Percentiles rank a stretch among this genome's conserved stretches.
Conservation (phyloP, 495 filamentous ascomycete genomes). For the Podospora australis region DNA sequence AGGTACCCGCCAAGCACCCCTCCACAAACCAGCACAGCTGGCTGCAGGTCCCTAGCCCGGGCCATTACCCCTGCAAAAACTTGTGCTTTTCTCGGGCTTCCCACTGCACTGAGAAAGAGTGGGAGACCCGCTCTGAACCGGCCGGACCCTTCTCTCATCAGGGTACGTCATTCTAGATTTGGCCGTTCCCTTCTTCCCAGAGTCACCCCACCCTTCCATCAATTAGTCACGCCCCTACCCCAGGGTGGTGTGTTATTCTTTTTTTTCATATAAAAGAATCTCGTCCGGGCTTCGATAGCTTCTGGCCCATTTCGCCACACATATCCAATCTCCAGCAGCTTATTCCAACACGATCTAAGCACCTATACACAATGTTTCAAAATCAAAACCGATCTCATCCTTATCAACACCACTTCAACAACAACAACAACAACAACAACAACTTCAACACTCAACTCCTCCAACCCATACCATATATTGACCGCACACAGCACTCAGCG, state of each 20-base stretch:
- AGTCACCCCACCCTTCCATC: constrained; percentile 8
- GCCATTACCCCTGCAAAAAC: neutral
- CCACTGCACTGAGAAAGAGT: neutral
- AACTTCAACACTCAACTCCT: neutral
- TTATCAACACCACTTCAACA: neutral
- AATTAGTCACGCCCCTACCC: constrained; percentile 5
- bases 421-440: constrained; percentile 4
- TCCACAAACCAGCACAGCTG: neutral
- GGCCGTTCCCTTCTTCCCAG: neutral
- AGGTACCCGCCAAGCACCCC: constrained; percentile 1
- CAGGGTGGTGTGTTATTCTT: neutral
- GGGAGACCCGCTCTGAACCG: neutral
- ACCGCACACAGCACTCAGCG: neutral
- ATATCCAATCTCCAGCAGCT: neutral
- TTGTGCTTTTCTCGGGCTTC: constrained; percentile 1
- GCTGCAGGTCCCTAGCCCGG: constrained; percentile 1
- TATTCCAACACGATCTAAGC: neutral
- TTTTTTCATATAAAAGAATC: constrained; percentile 9
- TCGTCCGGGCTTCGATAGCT: neutral
- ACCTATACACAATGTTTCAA: constrained; percentile 7
- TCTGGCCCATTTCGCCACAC: constrained; percentile 5
- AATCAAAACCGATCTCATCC: constrained; percentile 3
- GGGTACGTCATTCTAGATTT: constrained; percentile 4
- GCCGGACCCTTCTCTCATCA: constrained; percentile 1
- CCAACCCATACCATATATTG: neutral